phyloP scores from a whole-genome alignment of 441 rosid species.

The Viola pubescens region DNA sequence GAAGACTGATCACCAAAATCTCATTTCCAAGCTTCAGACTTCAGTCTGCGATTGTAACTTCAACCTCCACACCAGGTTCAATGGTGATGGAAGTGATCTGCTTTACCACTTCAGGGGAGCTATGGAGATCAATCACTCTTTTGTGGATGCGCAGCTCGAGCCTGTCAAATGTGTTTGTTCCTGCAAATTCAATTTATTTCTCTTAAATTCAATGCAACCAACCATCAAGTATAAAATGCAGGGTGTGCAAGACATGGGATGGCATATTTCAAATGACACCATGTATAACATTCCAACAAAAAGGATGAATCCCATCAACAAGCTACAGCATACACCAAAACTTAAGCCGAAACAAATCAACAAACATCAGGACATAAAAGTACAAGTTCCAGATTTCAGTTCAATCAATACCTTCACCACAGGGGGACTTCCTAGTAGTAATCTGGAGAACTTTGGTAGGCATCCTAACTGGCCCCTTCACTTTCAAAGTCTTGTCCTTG shows the following conservation, averaged over 20 bases:
- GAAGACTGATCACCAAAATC: background rate
- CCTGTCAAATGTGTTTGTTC: constrained; percentile 26
- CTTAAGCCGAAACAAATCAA: background rate
- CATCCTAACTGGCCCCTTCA: constrained; percentile 75
- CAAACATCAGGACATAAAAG: background rate
- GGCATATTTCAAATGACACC: too few species aligned
- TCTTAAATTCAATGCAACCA: background rate
- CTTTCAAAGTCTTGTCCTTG: constrained; percentile 54
- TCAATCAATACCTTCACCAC: constrained; percentile 53
- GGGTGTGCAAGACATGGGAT: too few species aligned
- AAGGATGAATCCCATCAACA: too few species aligned
- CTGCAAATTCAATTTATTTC: background rate
- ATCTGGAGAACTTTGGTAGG: constrained; percentile 61
- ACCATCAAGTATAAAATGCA: background rate
- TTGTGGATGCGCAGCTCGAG: constrained; percentile 27
- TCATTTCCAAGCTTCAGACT: background rate
- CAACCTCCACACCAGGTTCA: constrained; percentile 27
- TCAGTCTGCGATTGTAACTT: constrained; percentile 22
- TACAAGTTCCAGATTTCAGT: background rate
- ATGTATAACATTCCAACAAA: too few species aligned
- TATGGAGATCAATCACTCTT: constrained; percentile 22
- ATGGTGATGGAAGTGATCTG: constrained; percentile 28
- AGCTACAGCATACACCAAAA: too few species aligned
- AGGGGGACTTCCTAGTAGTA: constrained; percentile 63
- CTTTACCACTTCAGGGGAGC: constrained; percentile 24